phyloP scores from a whole-genome alignment of 306 rosid species.

The Rosa persica region DNA sequence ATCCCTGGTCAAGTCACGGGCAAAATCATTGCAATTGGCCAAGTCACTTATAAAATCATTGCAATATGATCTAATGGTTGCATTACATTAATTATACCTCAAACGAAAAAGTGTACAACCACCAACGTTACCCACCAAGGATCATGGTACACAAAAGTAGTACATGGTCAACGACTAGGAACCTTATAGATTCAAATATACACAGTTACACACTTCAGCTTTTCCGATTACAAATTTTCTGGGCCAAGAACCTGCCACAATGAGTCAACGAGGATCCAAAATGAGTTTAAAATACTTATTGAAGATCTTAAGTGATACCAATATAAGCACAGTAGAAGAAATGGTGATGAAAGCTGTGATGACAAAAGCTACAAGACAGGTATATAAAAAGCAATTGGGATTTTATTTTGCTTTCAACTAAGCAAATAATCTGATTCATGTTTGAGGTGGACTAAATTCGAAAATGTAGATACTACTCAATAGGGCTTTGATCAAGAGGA shows the following conservation, averaged over 20 bases:
- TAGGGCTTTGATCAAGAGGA: no score
- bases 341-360: not conserved
- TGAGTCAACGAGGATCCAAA: no score
- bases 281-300: not conserved
- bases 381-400: not conserved
- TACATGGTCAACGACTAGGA: not conserved
- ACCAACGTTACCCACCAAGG: no score
- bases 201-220: not conserved
- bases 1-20: no score
- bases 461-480: no score
- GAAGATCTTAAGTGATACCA: not conserved
- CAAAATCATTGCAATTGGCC: no score
- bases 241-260: conserved; percentile 71
- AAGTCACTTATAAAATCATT: no score
- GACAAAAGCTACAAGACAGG: not conserved
- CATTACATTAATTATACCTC: no score
- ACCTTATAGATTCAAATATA: not conserved
- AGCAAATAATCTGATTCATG: not conserved
- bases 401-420: not conserved
- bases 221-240: conserved; percentile 77
- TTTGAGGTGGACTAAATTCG: not conserved
- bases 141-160: not conserved
- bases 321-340: no score
- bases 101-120: no score
- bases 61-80: no score